Conservation (phyloP, 1,284 basidiomycete genomes). For the Pseudozyma hubeiensis region DNA sequence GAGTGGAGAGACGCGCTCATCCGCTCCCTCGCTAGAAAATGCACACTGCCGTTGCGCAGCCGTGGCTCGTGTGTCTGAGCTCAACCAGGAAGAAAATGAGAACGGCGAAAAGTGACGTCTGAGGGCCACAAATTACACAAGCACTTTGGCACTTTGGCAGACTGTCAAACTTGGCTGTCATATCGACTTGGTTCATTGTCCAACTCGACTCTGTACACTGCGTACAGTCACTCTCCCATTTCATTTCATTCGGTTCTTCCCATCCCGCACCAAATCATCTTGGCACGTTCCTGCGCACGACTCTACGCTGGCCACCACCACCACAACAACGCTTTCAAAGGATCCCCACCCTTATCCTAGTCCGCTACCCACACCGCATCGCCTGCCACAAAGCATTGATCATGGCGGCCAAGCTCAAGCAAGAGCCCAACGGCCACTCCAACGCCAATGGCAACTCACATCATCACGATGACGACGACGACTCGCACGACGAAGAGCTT, state of each 20-base stretch:
- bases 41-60: neutral
- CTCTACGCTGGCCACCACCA: neutral
- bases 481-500: constrained; percentile 73
- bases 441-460: constrained; percentile 9
- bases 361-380: constrained; percentile 3
- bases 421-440: constrained; percentile 12
- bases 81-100: neutral
- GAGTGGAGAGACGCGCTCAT: constrained; percentile 1
- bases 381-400: constrained; percentile 1
- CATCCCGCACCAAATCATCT: too few relatives aligned
- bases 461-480: constrained; percentile 32
- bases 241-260: too few relatives aligned
- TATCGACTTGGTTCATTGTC: neutral
- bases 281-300: too few relatives aligned
- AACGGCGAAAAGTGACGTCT: constrained; percentile 4
- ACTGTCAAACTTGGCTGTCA: neutral
- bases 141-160: neutral
- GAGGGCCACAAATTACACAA: constrained; percentile 11
- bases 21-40: neutral
- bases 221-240: too few relatives aligned
- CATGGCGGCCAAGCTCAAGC: constrained; percentile 18
- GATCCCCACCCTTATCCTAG: neutral
- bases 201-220: too few relatives aligned
- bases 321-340: neutral
- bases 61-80: neutral